A percentile compares a stretch with the other conserved stretches of the same genome.
Evolutionary conservation across 192 early-diverging fungal genomes (phyloP).

Genomic region (Rhizophlyctis rosea): DNA sequence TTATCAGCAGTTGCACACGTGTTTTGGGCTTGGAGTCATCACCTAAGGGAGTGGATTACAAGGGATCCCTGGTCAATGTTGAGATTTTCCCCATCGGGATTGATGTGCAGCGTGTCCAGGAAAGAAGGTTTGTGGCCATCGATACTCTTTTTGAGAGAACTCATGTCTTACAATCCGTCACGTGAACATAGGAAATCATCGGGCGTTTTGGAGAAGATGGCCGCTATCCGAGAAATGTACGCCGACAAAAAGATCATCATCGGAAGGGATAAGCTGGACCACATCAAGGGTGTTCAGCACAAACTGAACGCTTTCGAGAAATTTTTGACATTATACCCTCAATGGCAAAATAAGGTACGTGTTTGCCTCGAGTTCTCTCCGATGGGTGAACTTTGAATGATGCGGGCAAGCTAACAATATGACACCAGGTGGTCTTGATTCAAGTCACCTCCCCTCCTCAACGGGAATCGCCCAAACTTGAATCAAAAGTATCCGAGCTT

Average conservation of each 20-base stretch:
- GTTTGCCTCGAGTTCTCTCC: too few species aligned
- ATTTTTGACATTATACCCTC: constrained; percentile 84
- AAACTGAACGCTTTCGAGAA: constrained; percentile 94
- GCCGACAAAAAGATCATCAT: constrained; percentile 89
- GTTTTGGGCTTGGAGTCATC: constrained; percentile 91
- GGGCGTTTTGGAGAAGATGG: constrained; percentile 74
- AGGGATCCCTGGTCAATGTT: constrained; percentile 71
- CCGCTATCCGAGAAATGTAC: constrained; percentile 77
- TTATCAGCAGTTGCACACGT: constrained; percentile 87
- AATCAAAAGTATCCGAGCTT: constrained; percentile 85
- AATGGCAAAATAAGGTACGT: constrained; percentile 81
- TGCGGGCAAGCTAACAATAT: not conserved
- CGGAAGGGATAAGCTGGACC: constrained; percentile 93
- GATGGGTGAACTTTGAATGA: not conserved
- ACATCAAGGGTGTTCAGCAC: constrained; percentile 90
- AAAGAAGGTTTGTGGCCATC: constrained; percentile 21
- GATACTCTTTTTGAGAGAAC: not conserved
- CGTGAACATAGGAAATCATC: constrained; percentile 59
- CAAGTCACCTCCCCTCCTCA: constrained; percentile 90
- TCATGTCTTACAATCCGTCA: too few species aligned
- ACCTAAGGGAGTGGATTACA: constrained; percentile 81
- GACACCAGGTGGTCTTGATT: constrained; percentile 76
- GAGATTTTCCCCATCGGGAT: constrained; percentile 98
- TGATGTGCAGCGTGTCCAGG: constrained; percentile 71
- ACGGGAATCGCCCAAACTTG: constrained; percentile 53